A percentile compares a stretch with the other conserved stretches of the same genome.
Conservation (phyloP, 1,284 basidiomycete species). For the Trichosporon sp. region DNA sequence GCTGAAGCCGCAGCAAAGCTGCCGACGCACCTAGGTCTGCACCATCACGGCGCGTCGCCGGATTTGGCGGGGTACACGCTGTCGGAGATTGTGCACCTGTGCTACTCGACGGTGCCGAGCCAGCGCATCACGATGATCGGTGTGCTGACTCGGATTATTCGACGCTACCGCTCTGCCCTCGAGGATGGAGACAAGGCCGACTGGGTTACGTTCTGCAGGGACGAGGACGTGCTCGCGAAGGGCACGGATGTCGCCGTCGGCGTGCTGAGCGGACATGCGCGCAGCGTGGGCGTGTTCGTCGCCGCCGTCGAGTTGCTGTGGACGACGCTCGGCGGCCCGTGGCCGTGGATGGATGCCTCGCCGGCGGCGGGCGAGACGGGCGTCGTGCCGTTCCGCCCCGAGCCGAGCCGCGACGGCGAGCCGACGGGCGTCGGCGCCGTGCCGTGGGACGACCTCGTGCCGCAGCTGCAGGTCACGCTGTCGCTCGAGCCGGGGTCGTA, state of each 20-base stretch:
- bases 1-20: constrained; percentile 48
- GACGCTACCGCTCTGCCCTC: constrained; percentile 9
- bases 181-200: constrained; percentile 12
- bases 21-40: constrained; percentile 78
- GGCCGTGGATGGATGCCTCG: constrained; percentile 22
- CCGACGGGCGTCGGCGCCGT: constrained; percentile 24
- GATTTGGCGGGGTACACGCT: constrained; percentile 83
- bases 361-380: background rate
- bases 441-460: constrained; percentile 38
- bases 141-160: constrained; percentile 62
- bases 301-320: constrained; percentile 38
- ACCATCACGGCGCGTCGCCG: constrained; percentile 74
- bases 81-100: constrained; percentile 76
- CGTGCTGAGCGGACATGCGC: constrained; percentile 9
- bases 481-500: constrained; percentile 17
- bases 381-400: constrained; percentile 10
- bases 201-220: constrained; percentile 14
- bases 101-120: constrained; percentile 73
- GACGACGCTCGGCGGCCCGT: constrained; percentile 26
- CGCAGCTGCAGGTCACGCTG: constrained; percentile 30
- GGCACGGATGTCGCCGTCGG: constrained; percentile 12
- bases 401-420: constrained; percentile 11
- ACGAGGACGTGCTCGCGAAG: constrained; percentile 11
- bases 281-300: constrained; percentile 29
- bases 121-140: constrained; percentile 79